phyloP scores from a whole-genome alignment of 306 rosid species.

The Quercus agrifolia region DNA sequence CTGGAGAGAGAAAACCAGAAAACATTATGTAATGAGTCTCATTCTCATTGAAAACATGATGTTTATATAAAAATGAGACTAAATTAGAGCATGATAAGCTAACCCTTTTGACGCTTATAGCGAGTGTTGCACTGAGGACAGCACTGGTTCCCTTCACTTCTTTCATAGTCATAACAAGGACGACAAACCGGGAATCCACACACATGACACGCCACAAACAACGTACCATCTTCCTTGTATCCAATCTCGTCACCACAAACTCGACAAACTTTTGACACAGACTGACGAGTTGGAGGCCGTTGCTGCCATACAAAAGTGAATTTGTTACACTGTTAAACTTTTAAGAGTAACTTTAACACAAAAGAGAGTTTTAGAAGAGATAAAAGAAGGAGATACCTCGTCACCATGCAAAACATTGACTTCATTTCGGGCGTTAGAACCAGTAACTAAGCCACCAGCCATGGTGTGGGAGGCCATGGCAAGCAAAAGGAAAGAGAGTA shows the following conservation, averaged over 20 bases:
- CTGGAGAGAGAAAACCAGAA: conserved; percentile 29
- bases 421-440: conserved; percentile 48
- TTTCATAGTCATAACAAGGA: conserved; percentile 89
- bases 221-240: conserved; percentile 55
- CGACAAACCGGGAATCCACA: conserved; percentile 87
- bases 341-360: not conserved
- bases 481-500: conserved; percentile 13
- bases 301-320: conserved; percentile 25
- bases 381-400: conserved; percentile 40
- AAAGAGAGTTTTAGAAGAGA: not conserved
- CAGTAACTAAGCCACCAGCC: conserved; percentile 82
- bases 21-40: not conserved
- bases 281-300: conserved; percentile 35
- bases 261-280: conserved; percentile 51
- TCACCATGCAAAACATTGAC: conserved; percentile 33
- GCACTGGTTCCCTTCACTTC: conserved; percentile 84
- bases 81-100: not conserved
- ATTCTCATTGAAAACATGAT: not conserved
- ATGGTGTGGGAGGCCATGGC: conserved; percentile 61
- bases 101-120: conserved; percentile 86
- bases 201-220: conserved; percentile 80
- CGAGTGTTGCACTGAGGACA: conserved; percentile 94
- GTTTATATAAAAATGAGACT: not conserved
- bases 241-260: conserved; percentile 94
- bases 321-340: not conserved